Base-by-base conservation (phyloP, 768 basidiomycete genomes). In the Phylloporus rhodoxanthus region DNA sequence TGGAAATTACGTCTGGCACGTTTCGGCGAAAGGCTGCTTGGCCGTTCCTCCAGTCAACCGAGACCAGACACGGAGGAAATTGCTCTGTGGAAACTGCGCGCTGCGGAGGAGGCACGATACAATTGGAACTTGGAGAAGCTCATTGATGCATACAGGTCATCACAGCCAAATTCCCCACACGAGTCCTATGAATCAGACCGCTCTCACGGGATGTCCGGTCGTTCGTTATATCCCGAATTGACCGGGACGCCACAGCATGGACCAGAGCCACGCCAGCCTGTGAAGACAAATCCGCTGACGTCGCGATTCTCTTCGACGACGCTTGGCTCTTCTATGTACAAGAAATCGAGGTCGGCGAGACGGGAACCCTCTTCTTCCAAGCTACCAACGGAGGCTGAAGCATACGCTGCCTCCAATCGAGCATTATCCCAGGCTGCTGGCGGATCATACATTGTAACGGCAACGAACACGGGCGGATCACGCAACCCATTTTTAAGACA, bases 201-300 rank as follows among this genome's bases (percentile, higher is more conserved):
- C 44, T 63, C 68, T 43, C 67, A 66, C 52, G 60, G 62, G 53
- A 46, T 76, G 48, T 79, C 80, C 23, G 67, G 67, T n/a, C 69
- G 67, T 15, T 84, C 81, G 38, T 59, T 90, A 33, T 91, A 84
- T 65, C 81, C 85, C 49, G 78, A 85, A 63, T 61, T 81, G 43
- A 90, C 85, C 9, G 86, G 87, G 17, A 60, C 72, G 30, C 80
- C 79, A 53, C 75, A 78, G 28, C 71, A 70, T 23, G 77, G 72
- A 36, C 82, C 87, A 6, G 84, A 87, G 58, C 80, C 85, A n/a
- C 76, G 86, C n/a, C 78, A 83, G 65, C 85, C 87, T 17, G 73
- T 87, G 55, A 77, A 75, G 68, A 70, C 66, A 34, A 69, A 74
- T 26, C 61, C 70, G 29, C 57, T 74, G 49, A 61, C 70, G 6